phyloP scores from a whole-genome alignment of 2,329 filamentous ascomycete genomes.

The Didymella lethalis region DNA sequence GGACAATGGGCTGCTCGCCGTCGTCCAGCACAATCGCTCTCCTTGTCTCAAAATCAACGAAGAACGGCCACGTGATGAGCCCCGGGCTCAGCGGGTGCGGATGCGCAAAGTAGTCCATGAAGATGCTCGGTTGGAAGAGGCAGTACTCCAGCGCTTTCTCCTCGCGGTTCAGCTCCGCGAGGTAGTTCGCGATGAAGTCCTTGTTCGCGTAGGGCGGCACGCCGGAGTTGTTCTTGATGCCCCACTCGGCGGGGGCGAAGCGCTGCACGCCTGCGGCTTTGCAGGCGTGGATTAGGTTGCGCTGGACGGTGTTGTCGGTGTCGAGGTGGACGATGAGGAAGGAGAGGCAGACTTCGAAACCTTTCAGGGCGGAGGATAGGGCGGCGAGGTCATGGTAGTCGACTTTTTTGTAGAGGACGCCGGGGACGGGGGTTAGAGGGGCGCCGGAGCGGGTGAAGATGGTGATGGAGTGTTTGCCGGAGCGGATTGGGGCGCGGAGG shows the following conservation, averaged over 20 bases:
- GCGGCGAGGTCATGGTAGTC: slow-evolving; percentile 55
- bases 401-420: slow-evolving; percentile 53
- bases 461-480: slow-evolving; percentile 61
- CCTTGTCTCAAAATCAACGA: slow-evolving; percentile 41
- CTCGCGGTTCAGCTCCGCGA: slow-evolving; percentile 58
- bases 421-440: slow-evolving; percentile 24
- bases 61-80: slow-evolving; percentile 50
- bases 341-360: slow-evolving; percentile 60
- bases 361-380: slow-evolving; percentile 53
- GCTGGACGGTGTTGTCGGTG: slow-evolving; percentile 33
- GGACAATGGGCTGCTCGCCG: slow-evolving; percentile 35
- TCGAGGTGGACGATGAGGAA: slow-evolving; percentile 47
- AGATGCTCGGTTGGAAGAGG: slow-evolving; percentile 64
- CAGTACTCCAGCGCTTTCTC: slow-evolving; percentile 64
- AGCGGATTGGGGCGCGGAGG: slow-evolving; percentile 59
- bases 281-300: slow-evolving; percentile 45
- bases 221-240: slow-evolving; percentile 38
- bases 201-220: slow-evolving; percentile 63
- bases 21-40: slow-evolving; percentile 42
- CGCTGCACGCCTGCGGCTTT: slow-evolving; percentile 40
- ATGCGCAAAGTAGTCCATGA: slow-evolving; percentile 63
- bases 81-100: slow-evolving; percentile 59
- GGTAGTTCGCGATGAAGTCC: slow-evolving; percentile 58
- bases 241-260: slow-evolving; percentile 47
- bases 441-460: slow-evolving; percentile 60